These are phyloP conservation scores for Fistulinella prunicolor DNA, from an alignment of 768 basidiomycete genomes.

Conservation along the genomic window DNA sequence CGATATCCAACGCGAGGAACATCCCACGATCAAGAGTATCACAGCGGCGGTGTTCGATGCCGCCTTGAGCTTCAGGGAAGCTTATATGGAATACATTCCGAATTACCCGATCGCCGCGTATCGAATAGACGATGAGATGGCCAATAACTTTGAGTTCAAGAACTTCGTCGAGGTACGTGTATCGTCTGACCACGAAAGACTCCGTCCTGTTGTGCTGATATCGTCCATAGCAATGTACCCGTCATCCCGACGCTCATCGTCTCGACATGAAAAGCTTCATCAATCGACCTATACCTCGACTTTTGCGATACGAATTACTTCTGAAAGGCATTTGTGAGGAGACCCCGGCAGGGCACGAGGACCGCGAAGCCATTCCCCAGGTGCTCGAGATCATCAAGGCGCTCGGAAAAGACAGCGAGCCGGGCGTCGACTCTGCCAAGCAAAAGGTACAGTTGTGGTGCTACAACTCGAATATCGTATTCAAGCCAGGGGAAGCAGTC, in stretches of 20 bases:
- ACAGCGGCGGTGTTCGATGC: slow-evolving; percentile 86
- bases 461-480: slow-evolving; percentile 74
- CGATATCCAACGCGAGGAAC: slow-evolving; percentile 85
- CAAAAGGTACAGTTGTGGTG: slow-evolving; percentile 89
- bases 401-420: slow-evolving; percentile 83
- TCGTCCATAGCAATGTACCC: slow-evolving; percentile 40
- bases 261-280: slow-evolving; percentile 94
- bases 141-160: slow-evolving; percentile 76
- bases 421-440: slow-evolving; percentile 81
- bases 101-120: slow-evolving; percentile 91
- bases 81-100: slow-evolving; percentile 92
- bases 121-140: slow-evolving; percentile 84
- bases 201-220: slow-evolving; percentile 2
- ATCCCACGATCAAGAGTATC: slow-evolving; percentile 73
- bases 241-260: slow-evolving; percentile 74
- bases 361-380: slow-evolving; percentile 76
- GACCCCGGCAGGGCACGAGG: slow-evolving; percentile 72
- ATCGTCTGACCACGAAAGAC: background rate
- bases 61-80: slow-evolving; percentile 87
- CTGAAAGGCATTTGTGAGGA: slow-evolving; percentile 78
- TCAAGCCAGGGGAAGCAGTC: slow-evolving; percentile 74
- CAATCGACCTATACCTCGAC: slow-evolving; percentile 85
- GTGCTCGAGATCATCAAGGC: slow-evolving; percentile 85
- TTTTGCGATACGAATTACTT: slow-evolving; percentile 85
- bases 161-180: slow-evolving; percentile 70